Percentiles rank a stretch among this genome's conserved stretches.
These are phyloP conservation scores for Strobilomyces dryophilus DNA, from an alignment of 768 basidiomycete genomes.

Conservation along the genomic window DNA sequence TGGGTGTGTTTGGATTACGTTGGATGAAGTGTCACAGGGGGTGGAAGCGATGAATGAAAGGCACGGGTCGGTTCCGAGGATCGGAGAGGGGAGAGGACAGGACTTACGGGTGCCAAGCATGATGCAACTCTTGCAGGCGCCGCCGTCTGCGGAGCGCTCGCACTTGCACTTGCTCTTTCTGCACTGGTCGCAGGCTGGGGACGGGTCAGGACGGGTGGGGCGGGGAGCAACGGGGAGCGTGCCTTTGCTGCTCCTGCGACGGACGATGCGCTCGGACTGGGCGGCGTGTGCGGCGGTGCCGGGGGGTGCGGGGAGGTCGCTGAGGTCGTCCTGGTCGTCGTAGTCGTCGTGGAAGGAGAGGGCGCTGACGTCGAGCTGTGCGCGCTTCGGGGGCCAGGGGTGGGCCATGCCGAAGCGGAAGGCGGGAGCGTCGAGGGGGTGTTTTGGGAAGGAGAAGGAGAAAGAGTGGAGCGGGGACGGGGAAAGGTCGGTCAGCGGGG, in stretches of 20 bases:
- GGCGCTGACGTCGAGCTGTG: slow-evolving; percentile 23
- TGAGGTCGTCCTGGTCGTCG: slow-evolving; percentile 55
- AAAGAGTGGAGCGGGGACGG: slow-evolving; percentile 20
- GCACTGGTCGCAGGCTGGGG: slow-evolving; percentile 79
- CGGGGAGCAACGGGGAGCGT: slow-evolving; percentile 11
- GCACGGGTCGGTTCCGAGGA: slow-evolving; percentile 8
- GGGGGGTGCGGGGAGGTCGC: slow-evolving; percentile 37
- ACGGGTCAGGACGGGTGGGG: not conserved
- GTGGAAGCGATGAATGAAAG: slow-evolving; percentile 1
- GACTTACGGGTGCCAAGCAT: slow-evolving; percentile 66
- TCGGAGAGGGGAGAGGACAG: slow-evolving; percentile 5
- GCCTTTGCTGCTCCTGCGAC: slow-evolving; percentile 79
- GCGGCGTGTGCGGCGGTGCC: slow-evolving; percentile 17
- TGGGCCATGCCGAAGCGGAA: slow-evolving; percentile 29
- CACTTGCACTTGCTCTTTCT: slow-evolving; percentile 90
- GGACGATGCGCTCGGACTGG: slow-evolving; percentile 47
- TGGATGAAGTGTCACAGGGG: slow-evolving; percentile 7
- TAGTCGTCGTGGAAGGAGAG: slow-evolving; percentile 59
- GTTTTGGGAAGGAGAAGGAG: slow-evolving; percentile 20
- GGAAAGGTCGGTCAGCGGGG: slow-evolving; percentile 20
- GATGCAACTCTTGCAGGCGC: slow-evolving; percentile 74
- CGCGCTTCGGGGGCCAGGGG: slow-evolving; percentile 22
- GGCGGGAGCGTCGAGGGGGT: not conserved
- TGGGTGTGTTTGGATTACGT: slow-evolving; percentile 13
- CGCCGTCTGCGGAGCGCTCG: slow-evolving; percentile 56